A percentile compares a stretch with the other conserved stretches of the same genome.
phyloP scores from a whole-genome alignment of 2,329 filamentous ascomycete species.

The Verticillium alfalfae region DNA sequence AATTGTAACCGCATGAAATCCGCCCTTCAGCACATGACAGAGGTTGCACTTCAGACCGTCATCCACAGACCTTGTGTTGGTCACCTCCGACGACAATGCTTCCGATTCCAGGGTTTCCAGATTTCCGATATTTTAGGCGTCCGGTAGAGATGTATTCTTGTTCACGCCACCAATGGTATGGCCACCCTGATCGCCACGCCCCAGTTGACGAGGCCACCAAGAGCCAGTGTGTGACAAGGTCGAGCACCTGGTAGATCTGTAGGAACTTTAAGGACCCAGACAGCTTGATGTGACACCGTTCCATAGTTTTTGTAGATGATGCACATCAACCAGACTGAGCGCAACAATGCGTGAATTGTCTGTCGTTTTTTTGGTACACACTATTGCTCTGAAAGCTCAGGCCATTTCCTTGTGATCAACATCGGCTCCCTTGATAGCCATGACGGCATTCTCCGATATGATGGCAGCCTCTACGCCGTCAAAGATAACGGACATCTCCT shows the following conservation, averaged over 20 bases:
- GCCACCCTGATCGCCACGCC: neutral
- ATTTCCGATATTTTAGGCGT: too few species aligned
- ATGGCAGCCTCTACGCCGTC: slow-evolving; percentile 4
- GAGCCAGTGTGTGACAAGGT: neutral
- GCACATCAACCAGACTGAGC: neutral
- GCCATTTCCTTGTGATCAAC: neutral
- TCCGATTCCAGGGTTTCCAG: too few species aligned
- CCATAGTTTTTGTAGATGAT: neutral
- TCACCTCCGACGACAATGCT: too few species aligned
- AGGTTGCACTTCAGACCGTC: too few species aligned
- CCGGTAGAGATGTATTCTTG: slow-evolving; percentile 10
- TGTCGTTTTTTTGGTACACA: neutral
- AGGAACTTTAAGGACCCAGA: neutral
- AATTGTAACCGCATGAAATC: too few species aligned
- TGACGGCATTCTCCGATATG: neutral
- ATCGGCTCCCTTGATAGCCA: slow-evolving; percentile 10
- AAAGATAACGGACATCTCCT: slow-evolving; percentile 12
- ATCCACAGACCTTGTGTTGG: too few species aligned
- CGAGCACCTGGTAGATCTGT: neutral
- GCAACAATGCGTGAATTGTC: neutral
- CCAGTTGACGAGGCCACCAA: neutral
- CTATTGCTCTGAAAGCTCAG: neutral
- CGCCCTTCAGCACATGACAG: too few species aligned
- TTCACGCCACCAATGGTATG: neutral
- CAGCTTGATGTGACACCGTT: neutral